Base-by-base conservation (phyloP, 192 early-diverging fungal species). In the Podila minutissima region DNA sequence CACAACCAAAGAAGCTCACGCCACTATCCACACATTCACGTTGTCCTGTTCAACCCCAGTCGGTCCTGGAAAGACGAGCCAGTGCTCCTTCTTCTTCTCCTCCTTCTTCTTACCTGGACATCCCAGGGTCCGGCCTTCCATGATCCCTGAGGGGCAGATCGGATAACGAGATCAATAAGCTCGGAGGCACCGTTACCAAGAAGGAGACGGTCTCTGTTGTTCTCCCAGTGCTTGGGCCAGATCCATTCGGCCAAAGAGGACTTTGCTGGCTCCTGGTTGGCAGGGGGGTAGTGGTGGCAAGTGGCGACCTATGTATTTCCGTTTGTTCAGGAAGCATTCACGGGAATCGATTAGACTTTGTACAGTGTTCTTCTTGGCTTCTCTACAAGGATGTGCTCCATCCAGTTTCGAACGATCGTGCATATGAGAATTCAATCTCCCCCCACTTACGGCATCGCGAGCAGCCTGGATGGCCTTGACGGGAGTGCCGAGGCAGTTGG, bases 111-210 rank as follows among this genome's bases (percentile, higher is more conserved):
- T 84, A 89, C 89, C 85, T 89, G 93, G 17, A 91, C 90, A 67
- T 85, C 84, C 89, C 93, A 95, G 28, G 94, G 94, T 3, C 95
- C 94, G 19, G 92, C 91, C 75, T 94, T 94, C 95, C 95, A 97
- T 9, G 92, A 87, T 41, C 93, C 93, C 7, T 86, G 66, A 20
- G 92, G 90, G 1, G 94, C 93, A 74, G 88, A 87, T 69, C 95
- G 89, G 69, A 93, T 93, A 10, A 96, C 93, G 17, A 97, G 86
- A 83, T 97, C 95, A 83, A 97, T 95, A 24, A 97, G 85, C 86
- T 97, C 95, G 22, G 93, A 94, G 49, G 95, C 95, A 53, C 95
- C 95, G 85, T 97, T 97, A 59, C 95, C 95, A 37, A 97, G 83
- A 57, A 97, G 83, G 49, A 97, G 82, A 32, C 93, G 91, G 33